A percentile compares a stretch with the other conserved stretches of the same genome.
phyloP scores from a whole-genome alignment of 768 basidiomycete species.

The Pleurotus platypus region DNA sequence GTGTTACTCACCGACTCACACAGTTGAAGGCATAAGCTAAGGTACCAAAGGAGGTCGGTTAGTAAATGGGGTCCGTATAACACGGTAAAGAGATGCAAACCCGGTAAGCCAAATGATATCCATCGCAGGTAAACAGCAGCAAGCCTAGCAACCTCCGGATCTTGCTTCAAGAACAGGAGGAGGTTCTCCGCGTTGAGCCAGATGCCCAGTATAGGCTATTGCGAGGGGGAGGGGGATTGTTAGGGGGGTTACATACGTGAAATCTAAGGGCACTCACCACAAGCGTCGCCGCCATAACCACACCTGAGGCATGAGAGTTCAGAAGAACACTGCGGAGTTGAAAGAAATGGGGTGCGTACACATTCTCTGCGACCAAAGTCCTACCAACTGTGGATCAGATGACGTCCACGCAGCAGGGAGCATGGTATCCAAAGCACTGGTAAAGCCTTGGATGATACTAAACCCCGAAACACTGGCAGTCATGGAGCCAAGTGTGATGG shows the following conservation, averaged over 20 bases:
- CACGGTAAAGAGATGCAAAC: constrained; percentile 18
- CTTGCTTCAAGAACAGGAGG: constrained; percentile 72
- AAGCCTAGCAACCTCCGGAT: constrained; percentile 77
- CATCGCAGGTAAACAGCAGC: constrained; percentile 77
- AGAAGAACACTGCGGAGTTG: background rate
- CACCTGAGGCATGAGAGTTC: constrained; percentile 20
- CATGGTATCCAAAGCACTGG: constrained; percentile 87
- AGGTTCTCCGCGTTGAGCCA: constrained; percentile 86
- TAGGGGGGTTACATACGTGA: no score
- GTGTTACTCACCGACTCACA: constrained; percentile 35
- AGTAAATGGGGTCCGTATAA: no score
- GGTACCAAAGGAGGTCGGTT: background rate
- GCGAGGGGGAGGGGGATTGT: no score
- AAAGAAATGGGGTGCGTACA: constrained; percentile 35
- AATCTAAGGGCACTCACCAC: constrained; percentile 1
- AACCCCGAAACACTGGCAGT: constrained; percentile 72
- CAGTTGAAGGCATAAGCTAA: constrained; percentile 50
- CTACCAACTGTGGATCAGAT: constrained; percentile 75
- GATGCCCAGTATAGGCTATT: constrained; percentile 52
- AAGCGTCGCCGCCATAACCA: constrained; percentile 12
- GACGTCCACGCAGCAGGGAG: constrained; percentile 96
- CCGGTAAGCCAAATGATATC: constrained; percentile 75
- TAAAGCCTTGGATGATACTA: constrained; percentile 78
- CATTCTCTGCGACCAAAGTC: constrained; percentile 90
- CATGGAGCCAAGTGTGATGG: constrained; percentile 72